phyloP scores from a whole-genome alignment of 495 filamentous ascomycete species.

The Lasiosphaeria ovina region DNA sequence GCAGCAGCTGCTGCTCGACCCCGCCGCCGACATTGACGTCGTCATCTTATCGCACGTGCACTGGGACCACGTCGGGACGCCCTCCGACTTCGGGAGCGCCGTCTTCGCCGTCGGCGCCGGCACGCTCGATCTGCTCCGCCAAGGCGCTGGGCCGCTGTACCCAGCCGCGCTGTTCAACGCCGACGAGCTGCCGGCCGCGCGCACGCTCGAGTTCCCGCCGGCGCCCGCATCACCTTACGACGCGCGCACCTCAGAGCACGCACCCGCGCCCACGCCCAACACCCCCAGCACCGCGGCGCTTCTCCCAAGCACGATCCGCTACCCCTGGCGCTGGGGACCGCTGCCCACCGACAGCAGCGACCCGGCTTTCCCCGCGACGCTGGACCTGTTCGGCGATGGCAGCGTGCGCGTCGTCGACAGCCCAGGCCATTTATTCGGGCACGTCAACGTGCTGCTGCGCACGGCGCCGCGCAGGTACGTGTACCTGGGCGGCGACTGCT shows the following conservation, averaged over 20 bases:
- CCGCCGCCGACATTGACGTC: conserved; percentile 37
- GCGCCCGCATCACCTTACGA: conserved; percentile 4
- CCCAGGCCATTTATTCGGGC: conserved; percentile 48
- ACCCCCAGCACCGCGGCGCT: too few species aligned
- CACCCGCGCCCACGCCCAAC: conserved; percentile 19
- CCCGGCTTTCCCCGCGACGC: conserved; percentile 27
- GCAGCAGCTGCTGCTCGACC: conserved; percentile 14
- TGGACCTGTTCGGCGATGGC: conserved; percentile 46
- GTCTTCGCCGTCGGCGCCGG: conserved; percentile 49
- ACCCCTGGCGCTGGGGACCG: too few species aligned
- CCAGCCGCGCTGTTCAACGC: conserved; percentile 30
- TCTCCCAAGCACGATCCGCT: too few species aligned
- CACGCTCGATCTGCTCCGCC: conserved; percentile 37
- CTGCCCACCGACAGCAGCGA: too few species aligned
- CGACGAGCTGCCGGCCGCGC: conserved; percentile 25
- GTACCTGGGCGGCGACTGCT: conserved; percentile 49
- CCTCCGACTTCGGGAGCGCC: conserved; percentile 41
- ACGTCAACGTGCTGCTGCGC: conserved; percentile 47
- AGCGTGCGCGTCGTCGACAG: conserved; percentile 41
- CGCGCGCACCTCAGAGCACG: not conserved
- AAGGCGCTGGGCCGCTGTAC: conserved; percentile 30
- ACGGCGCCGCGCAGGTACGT: conserved; percentile 28
- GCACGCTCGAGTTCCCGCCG: conserved; percentile 31
- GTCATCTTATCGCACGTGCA: conserved; percentile 52
- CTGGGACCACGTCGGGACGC: conserved; percentile 53